phyloP scores from a whole-genome alignment of 768 basidiomycete genomes.

The Suillus subalutaceus region DNA sequence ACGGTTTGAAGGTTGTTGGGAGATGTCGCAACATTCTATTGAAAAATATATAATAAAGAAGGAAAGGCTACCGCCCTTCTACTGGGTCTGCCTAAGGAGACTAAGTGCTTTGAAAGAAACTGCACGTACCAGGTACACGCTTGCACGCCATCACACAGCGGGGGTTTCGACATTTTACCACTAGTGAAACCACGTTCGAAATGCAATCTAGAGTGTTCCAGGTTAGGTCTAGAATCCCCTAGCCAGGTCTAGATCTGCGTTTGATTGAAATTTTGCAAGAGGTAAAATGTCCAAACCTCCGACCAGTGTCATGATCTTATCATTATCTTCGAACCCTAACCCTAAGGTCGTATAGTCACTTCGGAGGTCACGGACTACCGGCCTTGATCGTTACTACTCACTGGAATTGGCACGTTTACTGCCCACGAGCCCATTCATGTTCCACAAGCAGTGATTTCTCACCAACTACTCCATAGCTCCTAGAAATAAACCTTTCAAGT shows the following conservation, averaged over 20 bases:
- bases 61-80: not conserved
- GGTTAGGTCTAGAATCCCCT: no score
- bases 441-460: conserved; percentile 5
- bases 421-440: not conserved
- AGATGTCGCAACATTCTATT: not conserved
- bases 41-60: not conserved
- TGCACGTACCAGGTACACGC: not conserved
- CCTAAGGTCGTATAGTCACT: conserved; percentile 18
- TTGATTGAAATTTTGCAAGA: no score
- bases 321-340: conserved; percentile 15
- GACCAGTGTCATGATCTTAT: no score
- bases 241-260: no score
- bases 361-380: no score
- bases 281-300: no score
- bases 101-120: not conserved
- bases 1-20: not conserved
- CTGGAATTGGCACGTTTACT: no score
- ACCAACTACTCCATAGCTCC: not conserved
- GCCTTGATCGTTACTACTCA: no score
- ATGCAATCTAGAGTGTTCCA: no score
- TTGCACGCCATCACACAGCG: not conserved
- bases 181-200: no score
- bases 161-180: no score
- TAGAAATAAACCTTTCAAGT: not conserved
- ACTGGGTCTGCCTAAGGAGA: not conserved